These are phyloP conservation scores for Kwoniella shivajii DNA, from an alignment of 1,284 basidiomycete species.

Conservation along the genomic window DNA sequence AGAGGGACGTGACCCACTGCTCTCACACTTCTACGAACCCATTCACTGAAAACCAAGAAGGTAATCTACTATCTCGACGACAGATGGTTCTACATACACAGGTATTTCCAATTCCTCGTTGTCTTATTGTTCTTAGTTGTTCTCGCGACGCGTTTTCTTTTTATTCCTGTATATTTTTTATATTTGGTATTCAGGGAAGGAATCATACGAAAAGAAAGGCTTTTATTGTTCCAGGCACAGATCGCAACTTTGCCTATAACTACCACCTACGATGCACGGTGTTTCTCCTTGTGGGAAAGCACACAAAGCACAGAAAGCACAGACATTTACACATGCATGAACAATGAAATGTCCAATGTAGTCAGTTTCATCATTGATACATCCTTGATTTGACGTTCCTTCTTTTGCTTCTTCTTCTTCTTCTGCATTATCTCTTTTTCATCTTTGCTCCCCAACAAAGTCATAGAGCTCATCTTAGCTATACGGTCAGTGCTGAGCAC, in stretches of 20 bases:
- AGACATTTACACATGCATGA: background rate
- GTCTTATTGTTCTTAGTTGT: too few relatives aligned
- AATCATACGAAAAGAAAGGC: background rate
- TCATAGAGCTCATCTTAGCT: too few relatives aligned
- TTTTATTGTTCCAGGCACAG: slow-evolving; percentile 10
- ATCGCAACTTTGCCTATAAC: background rate
- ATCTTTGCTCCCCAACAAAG: too few relatives aligned
- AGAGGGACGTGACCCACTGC: too few relatives aligned
- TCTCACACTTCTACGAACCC: too few relatives aligned
- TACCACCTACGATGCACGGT: background rate
- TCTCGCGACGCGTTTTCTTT: slow-evolving; percentile 3
- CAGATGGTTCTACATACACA: too few relatives aligned
- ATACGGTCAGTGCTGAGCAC: too few relatives aligned
- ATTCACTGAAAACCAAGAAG: too few relatives aligned
- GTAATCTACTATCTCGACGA: too few relatives aligned
- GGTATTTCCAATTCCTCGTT: too few relatives aligned
- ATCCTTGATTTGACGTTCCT: background rate
- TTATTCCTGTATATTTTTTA: background rate
- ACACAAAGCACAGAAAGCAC: background rate
- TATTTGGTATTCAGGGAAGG: slow-evolving; percentile 9
- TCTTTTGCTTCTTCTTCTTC: background rate
- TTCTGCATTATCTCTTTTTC: background rate
- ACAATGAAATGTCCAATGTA: background rate
- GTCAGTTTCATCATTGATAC: too few relatives aligned
- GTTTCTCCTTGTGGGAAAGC: too few relatives aligned